Evolutionary conservation across 2,329 filamentous ascomycete species (phyloP).

Genomic region (Intubia oerlemansii): DNA sequence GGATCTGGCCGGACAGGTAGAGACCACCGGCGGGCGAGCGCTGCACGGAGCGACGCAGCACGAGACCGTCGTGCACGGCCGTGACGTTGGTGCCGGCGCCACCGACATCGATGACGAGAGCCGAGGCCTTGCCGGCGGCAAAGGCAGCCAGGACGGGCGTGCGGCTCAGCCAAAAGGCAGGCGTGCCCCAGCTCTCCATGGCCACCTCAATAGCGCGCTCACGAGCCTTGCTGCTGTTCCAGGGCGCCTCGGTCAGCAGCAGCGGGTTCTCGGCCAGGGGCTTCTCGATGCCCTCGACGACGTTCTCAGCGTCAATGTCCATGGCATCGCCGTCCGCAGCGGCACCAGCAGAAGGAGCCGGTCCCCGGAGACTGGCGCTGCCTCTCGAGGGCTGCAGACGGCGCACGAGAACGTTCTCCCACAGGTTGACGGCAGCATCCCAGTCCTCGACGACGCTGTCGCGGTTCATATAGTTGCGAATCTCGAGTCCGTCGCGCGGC

Average conservation of each 20-base stretch:
- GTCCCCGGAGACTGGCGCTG: no score
- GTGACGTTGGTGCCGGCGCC: slow-evolving; percentile 76
- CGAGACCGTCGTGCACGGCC: slow-evolving; percentile 83
- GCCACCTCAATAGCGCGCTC: slow-evolving; percentile 92
- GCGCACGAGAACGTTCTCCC: slow-evolving; percentile 83
- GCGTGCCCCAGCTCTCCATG: slow-evolving; percentile 91
- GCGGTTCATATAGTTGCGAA: slow-evolving; percentile 77
- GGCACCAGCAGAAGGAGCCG: slow-evolving; percentile 23
- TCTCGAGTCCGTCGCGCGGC: slow-evolving; percentile 53
- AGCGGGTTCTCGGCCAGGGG: slow-evolving; percentile 75
- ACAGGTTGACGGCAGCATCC: slow-evolving; percentile 74
- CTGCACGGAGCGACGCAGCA: slow-evolving; percentile 75
- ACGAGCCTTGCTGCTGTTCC: slow-evolving; percentile 71
- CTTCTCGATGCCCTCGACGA: slow-evolving; percentile 43
- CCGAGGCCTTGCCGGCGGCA: slow-evolving; percentile 79
- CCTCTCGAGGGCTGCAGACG: slow-evolving; percentile 46
- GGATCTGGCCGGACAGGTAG: slow-evolving; percentile 77
- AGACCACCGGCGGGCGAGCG: slow-evolving; percentile 71
- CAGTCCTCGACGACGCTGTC: slow-evolving; percentile 91
- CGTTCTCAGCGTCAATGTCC: slow-evolving; percentile 30
- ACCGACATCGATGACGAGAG: slow-evolving; percentile 79
- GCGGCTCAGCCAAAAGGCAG: slow-evolving; percentile 82
- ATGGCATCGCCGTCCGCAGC: slow-evolving; percentile 40
- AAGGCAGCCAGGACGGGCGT: slow-evolving; percentile 82
- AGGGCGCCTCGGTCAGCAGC: slow-evolving; percentile 82